Evolutionary conservation across 441 rosid genomes (phyloP).

Genomic region (Eruca vesicaria): DNA sequence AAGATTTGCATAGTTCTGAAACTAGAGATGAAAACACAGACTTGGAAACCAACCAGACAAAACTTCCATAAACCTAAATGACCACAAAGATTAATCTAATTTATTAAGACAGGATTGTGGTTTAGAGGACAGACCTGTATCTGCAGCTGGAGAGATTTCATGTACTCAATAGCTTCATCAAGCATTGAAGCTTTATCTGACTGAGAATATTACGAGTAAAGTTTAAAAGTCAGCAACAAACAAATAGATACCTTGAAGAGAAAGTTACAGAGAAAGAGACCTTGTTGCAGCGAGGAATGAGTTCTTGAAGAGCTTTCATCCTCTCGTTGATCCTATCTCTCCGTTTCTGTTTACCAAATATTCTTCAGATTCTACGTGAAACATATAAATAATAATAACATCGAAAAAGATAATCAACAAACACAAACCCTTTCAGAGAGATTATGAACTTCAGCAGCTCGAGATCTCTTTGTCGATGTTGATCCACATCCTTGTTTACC

Average conservation of each 20-base stretch:
- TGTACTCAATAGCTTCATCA: constrained; percentile 93
- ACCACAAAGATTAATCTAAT: not conserved
- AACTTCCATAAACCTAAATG: not conserved
- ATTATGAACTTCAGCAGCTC: constrained; percentile 96
- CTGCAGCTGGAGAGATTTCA: constrained; percentile 94
- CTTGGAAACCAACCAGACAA: not conserved
- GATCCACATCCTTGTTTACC: constrained; percentile 64
- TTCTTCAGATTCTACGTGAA: constrained; percentile 2
- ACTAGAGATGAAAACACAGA: not conserved
- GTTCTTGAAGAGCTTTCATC: constrained; percentile 94
- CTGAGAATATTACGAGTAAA: constrained; percentile 47
- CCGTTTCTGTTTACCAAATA: constrained; percentile 33
- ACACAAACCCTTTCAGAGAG: constrained; percentile 84
- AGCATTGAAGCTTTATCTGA: constrained; percentile 98
- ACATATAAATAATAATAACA: not conserved
- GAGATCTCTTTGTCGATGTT: constrained; percentile 70
- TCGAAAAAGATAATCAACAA: not conserved
- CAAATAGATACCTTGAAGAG: not conserved
- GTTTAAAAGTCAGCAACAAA: constrained; percentile 1
- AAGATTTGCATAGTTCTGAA: not conserved
- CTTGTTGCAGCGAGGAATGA: constrained; percentile 96
- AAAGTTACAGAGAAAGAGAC: constrained; percentile 33
- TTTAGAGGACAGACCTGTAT: constrained; percentile 58
- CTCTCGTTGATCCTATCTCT: constrained; percentile 94
- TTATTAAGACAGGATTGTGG: not conserved